Conservation (phyloP, 345 rosid species). For the Syzygium grande region DNA sequence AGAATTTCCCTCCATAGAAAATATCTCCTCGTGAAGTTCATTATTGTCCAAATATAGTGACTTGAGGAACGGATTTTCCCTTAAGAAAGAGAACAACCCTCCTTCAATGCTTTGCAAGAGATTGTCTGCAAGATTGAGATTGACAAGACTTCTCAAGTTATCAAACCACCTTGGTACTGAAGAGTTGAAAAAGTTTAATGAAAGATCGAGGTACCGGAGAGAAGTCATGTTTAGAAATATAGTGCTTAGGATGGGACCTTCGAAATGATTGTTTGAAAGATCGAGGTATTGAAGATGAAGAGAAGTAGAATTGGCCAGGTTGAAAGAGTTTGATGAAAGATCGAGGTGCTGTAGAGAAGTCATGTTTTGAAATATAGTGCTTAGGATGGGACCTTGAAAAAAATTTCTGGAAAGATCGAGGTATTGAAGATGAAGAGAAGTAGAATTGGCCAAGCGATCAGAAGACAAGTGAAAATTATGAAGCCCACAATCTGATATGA, state of each 20-base stretch:
- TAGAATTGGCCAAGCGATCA: too few relatives aligned
- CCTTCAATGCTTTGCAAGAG: neutral
- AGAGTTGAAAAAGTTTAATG: too few relatives aligned
- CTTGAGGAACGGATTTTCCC: too few relatives aligned
- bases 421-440: neutral
- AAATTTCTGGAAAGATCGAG: neutral
- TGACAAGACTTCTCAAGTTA: too few relatives aligned
- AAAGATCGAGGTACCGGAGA: neutral
- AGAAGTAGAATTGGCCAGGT: too few relatives aligned
- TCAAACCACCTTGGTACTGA: neutral
- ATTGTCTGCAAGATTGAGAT: neutral
- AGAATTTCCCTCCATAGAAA: neutral
- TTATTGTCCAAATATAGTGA: neutral
- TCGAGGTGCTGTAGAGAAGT: neutral
- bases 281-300: neutral
- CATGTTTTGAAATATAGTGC: neutral
- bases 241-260: neutral
- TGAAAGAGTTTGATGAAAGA: neutral
- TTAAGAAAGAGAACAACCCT: neutral
- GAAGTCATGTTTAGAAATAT: neutral
- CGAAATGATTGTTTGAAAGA: accelerated
- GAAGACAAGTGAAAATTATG: neutral
- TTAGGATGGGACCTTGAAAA: neutral
- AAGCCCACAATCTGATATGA: neutral
- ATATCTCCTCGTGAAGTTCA: neutral